A percentile compares a stretch with the other conserved stretches of the same genome.
Conservation (phyloP, 2,329 filamentous ascomycete species). For the Alternaria brassicicola region DNA sequence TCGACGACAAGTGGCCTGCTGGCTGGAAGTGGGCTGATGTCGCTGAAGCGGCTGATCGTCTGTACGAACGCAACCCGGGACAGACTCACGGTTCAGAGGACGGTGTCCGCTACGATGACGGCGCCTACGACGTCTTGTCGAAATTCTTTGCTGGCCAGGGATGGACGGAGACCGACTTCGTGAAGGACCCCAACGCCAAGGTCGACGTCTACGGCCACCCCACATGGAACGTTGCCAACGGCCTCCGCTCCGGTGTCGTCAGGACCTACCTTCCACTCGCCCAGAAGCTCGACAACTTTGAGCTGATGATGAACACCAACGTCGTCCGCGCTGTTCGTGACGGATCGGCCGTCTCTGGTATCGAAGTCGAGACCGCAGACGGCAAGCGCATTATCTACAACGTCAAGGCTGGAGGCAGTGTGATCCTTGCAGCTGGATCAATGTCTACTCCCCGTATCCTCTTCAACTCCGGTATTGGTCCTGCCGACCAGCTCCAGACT, state of each 20-base stretch:
- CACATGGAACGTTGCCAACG: constrained; percentile 69
- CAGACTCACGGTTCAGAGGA: constrained; percentile 70
- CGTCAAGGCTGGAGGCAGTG: constrained; percentile 64
- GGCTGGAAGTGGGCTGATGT: constrained; percentile 74
- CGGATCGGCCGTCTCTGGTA: constrained; percentile 66
- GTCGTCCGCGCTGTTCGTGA: constrained; percentile 68
- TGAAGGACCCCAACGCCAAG: constrained; percentile 65
- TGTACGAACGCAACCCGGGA: constrained; percentile 74
- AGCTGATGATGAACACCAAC: constrained; percentile 68
- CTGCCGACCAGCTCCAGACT: constrained; percentile 54
- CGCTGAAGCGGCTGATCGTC: constrained; percentile 62
- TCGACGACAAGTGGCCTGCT: constrained; percentile 72
- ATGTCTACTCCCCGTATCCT: constrained; percentile 73
- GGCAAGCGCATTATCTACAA: constrained; percentile 57
- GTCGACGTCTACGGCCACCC: constrained; percentile 64
- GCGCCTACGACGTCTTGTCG: constrained; percentile 68
- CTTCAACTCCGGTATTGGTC: constrained; percentile 71
- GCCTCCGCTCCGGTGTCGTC: constrained; percentile 71
- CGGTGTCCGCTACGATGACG: constrained; percentile 66
- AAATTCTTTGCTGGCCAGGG: constrained; percentile 64
- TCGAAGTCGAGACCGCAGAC: constrained; percentile 60
- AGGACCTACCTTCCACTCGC: constrained; percentile 72
- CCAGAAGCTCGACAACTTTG: constrained; percentile 66
- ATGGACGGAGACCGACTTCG: constrained; percentile 69
- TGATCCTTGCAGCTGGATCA: constrained; percentile 70